Base-by-base conservation (phyloP, 768 basidiomycete genomes). In the Leccinum longicurvipes region DNA sequence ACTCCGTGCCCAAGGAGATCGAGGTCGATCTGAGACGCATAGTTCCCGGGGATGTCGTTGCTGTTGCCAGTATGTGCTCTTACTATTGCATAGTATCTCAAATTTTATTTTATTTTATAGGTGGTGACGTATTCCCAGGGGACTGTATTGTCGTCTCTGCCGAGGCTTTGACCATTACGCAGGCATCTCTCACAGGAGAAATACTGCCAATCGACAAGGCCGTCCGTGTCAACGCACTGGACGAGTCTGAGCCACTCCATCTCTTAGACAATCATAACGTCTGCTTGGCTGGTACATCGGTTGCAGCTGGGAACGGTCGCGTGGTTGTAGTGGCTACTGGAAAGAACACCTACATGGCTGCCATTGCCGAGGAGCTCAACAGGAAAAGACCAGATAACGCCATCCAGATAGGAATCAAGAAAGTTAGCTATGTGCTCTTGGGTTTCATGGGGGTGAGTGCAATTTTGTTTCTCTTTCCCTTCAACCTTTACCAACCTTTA, bases 101-200 rank as follows among this genome's bases (percentile, higher is more conserved):
- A 28, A 45, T 4, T 19, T 51, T 41, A 46, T 31, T 23, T 19
- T 4, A 1, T 25, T 50, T 44, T 28, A 41, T 45, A 73, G 69
- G 71, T 32, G 69, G 68, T 42, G 68, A 72, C 44, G 73, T 73
- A 54, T 72, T 73, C 46, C 72, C 72, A 19, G 72, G 73, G 21
- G 72, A 73, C 27, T 73, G 69, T 31, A 17, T 74, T 28, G 8
- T 74, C n/a, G 59, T 72, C 25, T 69, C 61, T 44, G 67, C 73
- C 5, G 69, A 72, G 51, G 62, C 72, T n/a, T 41, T 73, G 51
- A 57, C 72, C 11, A n/a, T 73, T 27, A 60, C 72, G 6, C 72
- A 73, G 47, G 73, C 73, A 3, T 73, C 72, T 5, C 69, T 73
- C 54, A 73, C 72, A 14, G 72, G 72, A 39, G 72, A 73, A 63